Evolutionary conservation across 352 stramenopile genomes (phyloP), one percentile per base, ranked within the genome.

Genomic region (Globisporangium barbulae): DNA sequence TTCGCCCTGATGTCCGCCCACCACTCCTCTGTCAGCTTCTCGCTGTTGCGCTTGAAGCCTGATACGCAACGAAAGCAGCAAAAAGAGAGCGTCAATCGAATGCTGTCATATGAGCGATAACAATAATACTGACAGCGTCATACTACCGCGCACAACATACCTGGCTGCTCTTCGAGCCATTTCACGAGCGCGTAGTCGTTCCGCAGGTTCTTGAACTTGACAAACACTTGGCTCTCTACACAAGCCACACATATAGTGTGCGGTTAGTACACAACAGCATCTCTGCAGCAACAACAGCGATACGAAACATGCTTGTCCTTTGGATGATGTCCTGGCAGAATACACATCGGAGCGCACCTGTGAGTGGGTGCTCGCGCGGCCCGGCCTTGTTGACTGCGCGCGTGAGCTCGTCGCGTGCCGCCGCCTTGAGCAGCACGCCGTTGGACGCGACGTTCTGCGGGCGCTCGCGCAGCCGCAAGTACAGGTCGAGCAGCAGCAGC

Each of bases 151-250:
- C 35, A 15, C 22, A 41, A 3, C 28, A 44, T 39, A 71, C 68
- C 68, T 65, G 76, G 73, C 48, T 85, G 79, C 39, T 65, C 54
- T 10, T 60, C 67, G 6, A 88, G 68, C 79, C 79, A 88, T 47
- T 70, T 71, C 30, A 79, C 59, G 59, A 84, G 70, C 5, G 64
- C 63, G 71, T 84, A 88, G 25, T 84, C 79, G 49, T 70, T 74
- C 64, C 79, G 79, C 30, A 88, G 58, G 69, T 88, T 88, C 69
- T 88, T 88, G 53, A 85, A 77, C 69, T 88, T 88, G 64, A 85
- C 79, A 7, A 72, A 71, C 56, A 88, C 71, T 59, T 88, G 79
- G 47, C 58, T 72, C 63, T 86, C 79, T 78, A 47, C 13, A 2
- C 2, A 25, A 7, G 9, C 31, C 22, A 13, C 13, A 33, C n/a